phyloP scores from a whole-genome alignment of 768 basidiomycete species.

The Trametes meyenii region DNA sequence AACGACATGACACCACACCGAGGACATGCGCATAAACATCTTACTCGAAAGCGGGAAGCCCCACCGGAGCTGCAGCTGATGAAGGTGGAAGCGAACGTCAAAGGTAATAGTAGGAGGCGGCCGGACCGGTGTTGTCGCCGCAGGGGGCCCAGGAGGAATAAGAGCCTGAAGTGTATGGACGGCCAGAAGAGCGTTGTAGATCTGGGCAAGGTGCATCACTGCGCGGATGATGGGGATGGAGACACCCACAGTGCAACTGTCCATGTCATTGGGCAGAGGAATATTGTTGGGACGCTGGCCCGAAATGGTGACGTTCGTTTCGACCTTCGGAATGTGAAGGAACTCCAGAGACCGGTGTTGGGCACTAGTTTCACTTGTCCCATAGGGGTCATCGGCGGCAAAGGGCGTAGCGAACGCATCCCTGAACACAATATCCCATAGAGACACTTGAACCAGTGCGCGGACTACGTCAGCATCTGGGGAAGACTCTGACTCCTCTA shows the following conservation, averaged over 20 bases:
- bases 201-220: slow-evolving; percentile 62
- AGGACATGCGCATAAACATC: slow-evolving; percentile 41
- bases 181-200: slow-evolving; percentile 72
- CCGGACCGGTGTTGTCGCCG: slow-evolving; percentile 10
- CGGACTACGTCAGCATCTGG: slow-evolving; percentile 35
- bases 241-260: slow-evolving; percentile 51
- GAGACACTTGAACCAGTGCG: slow-evolving; percentile 45
- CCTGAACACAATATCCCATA: slow-evolving; percentile 56
- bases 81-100: slow-evolving; percentile 38
- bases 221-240: slow-evolving; percentile 55
- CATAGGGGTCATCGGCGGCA: slow-evolving; percentile 65
- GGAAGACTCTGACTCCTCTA: slow-evolving; percentile 41
- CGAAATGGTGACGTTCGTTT: slow-evolving; percentile 33
- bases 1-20: slow-evolving; percentile 27
- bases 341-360: slow-evolving; percentile 44
- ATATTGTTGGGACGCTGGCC: slow-evolving; percentile 23
- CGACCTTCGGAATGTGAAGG: slow-evolving; percentile 42
- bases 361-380: slow-evolving; percentile 34
- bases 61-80: slow-evolving; percentile 51
- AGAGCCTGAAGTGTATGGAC: slow-evolving; percentile 52
- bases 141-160: slow-evolving; percentile 24
- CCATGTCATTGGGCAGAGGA: slow-evolving; percentile 26
- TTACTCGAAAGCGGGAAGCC: slow-evolving; percentile 50
- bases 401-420: slow-evolving; percentile 68
- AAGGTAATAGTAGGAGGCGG: slow-evolving; percentile 24